These are phyloP conservation scores for Tulasnella sp. DNA, from an alignment of 768 basidiomycete genomes.

Conservation along the genomic window DNA sequence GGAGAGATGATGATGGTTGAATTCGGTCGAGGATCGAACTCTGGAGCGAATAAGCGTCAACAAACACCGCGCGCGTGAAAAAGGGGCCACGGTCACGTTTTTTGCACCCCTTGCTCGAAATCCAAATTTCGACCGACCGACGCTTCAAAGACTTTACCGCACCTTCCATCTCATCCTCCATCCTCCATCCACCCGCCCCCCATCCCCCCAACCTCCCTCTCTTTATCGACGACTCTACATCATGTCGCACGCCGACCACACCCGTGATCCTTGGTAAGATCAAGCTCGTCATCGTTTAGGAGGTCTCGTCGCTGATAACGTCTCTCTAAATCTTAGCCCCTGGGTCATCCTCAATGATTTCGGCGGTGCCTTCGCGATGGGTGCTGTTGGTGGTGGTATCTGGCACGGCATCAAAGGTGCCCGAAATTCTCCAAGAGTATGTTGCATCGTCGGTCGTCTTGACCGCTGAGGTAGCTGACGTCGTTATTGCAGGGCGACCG, in stretches of 20 bases:
- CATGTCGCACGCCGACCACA: slow-evolving; percentile 89
- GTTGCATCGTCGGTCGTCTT: slow-evolving; percentile 21
- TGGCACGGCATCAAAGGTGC: slow-evolving; percentile 99
- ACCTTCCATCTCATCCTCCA: background rate
- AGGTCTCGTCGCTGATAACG: background rate
- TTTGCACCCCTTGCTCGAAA: background rate
- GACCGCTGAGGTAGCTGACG: background rate
- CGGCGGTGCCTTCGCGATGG: slow-evolving; percentile 96
- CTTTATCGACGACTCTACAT: background rate
- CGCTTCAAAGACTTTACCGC: background rate
- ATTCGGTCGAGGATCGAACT: background rate
- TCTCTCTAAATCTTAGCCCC: slow-evolving; percentile 47
- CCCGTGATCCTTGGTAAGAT: slow-evolving; percentile 79
- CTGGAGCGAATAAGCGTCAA: background rate
- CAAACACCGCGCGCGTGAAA: slow-evolving; percentile 9
- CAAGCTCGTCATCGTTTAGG: background rate
- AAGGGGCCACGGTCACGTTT: background rate
- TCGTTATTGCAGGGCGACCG: slow-evolving; percentile 74
- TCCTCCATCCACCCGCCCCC: background rate
- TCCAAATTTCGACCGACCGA: background rate
- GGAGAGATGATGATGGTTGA: background rate
- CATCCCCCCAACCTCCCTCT: background rate
- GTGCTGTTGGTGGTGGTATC: slow-evolving; percentile 92
- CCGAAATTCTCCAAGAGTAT: slow-evolving; percentile 85
- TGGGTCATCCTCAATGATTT: slow-evolving; percentile 99